phyloP scores from a whole-genome alignment of 2,329 filamentous ascomycete species.

The Phaeosphaeria sp. region DNA sequence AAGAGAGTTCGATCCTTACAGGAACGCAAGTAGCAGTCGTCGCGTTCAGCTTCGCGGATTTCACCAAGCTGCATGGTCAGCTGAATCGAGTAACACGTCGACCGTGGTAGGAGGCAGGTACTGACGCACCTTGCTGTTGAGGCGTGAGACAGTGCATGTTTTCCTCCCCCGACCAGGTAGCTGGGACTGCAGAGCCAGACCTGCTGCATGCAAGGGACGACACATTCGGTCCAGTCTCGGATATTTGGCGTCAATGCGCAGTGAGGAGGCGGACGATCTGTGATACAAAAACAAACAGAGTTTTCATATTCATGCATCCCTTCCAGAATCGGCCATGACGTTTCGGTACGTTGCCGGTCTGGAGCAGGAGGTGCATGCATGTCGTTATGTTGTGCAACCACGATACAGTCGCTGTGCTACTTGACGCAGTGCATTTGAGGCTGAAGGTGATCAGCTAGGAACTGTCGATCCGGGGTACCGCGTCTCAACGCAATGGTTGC shows the following conservation, averaged over 20 bases:
- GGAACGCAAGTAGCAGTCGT: background rate
- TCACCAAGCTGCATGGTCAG: background rate
- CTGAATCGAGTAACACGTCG: background rate
- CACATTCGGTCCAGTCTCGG: slow-evolving; percentile 5
- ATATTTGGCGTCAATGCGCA: slow-evolving; percentile 11
- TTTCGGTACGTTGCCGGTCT: slow-evolving; percentile 23
- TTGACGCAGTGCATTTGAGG: background rate
- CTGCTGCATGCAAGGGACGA: slow-evolving; percentile 27
- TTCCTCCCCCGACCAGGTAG: slow-evolving; percentile 26
- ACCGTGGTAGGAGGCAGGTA: slow-evolving; percentile 2
- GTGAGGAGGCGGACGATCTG: slow-evolving; percentile 8
- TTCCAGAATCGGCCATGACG: slow-evolving; percentile 22
- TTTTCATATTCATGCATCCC: slow-evolving; percentile 21
- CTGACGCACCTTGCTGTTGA: slow-evolving; percentile 22
- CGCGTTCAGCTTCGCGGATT: background rate
- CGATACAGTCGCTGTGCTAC: slow-evolving; percentile 19
- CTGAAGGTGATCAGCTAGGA: slow-evolving; percentile 5
- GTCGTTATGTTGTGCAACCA: slow-evolving; percentile 18
- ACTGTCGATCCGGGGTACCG: slow-evolving; percentile 7
- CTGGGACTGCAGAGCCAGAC: slow-evolving; percentile 19
- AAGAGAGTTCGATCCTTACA: background rate
- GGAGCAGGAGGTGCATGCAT: slow-evolving; percentile 14
- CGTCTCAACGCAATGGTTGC: slow-evolving; percentile 13
- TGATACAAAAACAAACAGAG: slow-evolving; percentile 15
- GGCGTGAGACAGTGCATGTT: slow-evolving; percentile 25